Evolutionary conservation across 441 rosid species (phyloP).

Genomic region (Gossypium trilobum): DNA sequence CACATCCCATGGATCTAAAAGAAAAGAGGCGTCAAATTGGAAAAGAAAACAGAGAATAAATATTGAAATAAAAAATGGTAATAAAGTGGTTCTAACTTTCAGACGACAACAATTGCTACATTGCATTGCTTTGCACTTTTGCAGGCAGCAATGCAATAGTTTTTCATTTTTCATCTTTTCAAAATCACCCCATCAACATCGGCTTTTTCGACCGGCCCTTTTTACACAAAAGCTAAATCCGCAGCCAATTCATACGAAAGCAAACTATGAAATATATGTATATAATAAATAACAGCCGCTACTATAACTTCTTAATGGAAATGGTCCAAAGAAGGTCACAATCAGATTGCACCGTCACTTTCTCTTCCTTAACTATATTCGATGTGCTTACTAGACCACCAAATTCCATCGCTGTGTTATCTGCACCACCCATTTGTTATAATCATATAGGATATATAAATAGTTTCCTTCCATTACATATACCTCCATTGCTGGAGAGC

Average conservation of each 20-base stretch:
- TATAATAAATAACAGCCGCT: not conserved
- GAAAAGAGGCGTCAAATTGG: not conserved
- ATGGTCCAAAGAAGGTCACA: conserved; percentile 94
- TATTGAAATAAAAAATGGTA: not conserved
- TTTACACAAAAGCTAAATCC: too few relatives aligned
- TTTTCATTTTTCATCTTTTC: not conserved
- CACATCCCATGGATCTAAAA: not conserved
- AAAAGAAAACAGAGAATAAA: not conserved
- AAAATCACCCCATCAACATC: not conserved
- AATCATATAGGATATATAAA: too few relatives aligned
- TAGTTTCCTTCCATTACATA: too few relatives aligned
- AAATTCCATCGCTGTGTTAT: conserved; percentile 58
- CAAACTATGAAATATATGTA: not conserved
- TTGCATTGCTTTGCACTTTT: not conserved
- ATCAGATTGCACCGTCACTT: conserved; percentile 63
- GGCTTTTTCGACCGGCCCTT: too few relatives aligned
- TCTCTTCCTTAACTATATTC: conserved; percentile 48
- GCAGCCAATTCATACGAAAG: too few relatives aligned
- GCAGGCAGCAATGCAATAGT: not conserved
- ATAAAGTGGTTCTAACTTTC: not conserved
- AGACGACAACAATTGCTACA: not conserved
- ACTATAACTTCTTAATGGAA: conserved; percentile 40
- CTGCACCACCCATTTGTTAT: conserved; percentile 25
- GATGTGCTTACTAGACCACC: conserved; percentile 82
- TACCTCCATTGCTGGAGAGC: too few relatives aligned